Conservation (phyloP, 805 yeast genomes). For the Soucietia sequanensis region DNA sequence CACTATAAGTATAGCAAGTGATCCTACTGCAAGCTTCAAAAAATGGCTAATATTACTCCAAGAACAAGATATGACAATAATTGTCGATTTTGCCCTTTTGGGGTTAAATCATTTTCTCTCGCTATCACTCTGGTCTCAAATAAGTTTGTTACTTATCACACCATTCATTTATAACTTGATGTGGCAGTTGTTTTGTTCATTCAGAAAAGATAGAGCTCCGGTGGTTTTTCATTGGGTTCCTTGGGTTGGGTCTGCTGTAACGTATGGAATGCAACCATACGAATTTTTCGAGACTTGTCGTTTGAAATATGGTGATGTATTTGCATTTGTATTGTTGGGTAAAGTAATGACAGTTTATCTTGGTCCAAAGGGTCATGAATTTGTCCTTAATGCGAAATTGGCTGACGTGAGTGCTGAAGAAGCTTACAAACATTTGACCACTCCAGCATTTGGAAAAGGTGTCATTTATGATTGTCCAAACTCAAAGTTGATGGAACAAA, state of each 20-base stretch:
- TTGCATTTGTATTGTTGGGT: constrained; percentile 86
- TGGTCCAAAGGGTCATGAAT: constrained; percentile 98
- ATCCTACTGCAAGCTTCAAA: no score
- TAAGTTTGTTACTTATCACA: constrained; percentile 32
- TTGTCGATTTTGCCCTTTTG: no score
- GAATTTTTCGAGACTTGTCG: constrained; percentile 81
- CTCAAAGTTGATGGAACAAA: constrained; percentile 92
- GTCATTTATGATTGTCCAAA: constrained; percentile 97
- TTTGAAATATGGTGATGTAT: constrained; percentile 85
- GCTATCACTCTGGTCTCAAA: constrained; percentile 24
- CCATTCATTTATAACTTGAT: constrained; percentile 66
- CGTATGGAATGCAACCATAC: constrained; percentile 92
- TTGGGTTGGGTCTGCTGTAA: constrained; percentile 89
- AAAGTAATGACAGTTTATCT: constrained; percentile 91
- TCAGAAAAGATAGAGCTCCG: constrained; percentile 82
- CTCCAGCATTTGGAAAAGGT: constrained; percentile 98
- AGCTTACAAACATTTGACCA: constrained; percentile 93
- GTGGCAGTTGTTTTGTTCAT: constrained; percentile 69
- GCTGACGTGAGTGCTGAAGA: constrained; percentile 94
- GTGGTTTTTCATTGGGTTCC: constrained; percentile 91
- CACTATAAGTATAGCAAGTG: no score
- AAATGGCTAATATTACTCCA: no score
- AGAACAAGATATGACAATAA: no score
- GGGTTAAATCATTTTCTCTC: constrained; percentile 19
- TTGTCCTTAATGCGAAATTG: constrained; percentile 85